Conservation (phyloP, 73 alveolate species). For the Paramecium sonneborni region DNA sequence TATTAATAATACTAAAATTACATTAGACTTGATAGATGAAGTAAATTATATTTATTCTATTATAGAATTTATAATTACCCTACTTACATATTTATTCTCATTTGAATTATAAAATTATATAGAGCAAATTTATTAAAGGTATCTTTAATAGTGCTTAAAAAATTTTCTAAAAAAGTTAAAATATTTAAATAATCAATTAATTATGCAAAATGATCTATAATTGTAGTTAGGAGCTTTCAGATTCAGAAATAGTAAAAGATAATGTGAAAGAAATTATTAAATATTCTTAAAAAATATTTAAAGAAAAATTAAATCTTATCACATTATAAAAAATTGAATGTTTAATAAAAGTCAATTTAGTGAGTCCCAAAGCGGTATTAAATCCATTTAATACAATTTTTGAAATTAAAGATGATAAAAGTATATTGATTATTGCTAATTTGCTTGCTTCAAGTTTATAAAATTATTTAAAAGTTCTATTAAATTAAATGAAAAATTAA, state of each 20-base stretch:
- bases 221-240: background rate
- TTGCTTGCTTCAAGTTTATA: background rate
- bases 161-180: background rate
- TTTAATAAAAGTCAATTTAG: background rate
- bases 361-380: background rate
- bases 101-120: background rate
- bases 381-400: background rate
- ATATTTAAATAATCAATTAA: background rate
- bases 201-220: background rate
- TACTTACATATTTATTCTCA: background rate
- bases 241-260: background rate
- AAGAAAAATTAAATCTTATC: background rate
- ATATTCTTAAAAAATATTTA: background rate
- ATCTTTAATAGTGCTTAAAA: background rate
- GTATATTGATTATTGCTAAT: background rate
- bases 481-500: background rate
- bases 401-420: background rate
- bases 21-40: background rate
- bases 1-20: background rate
- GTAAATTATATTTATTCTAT: background rate
- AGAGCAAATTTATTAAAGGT: background rate
- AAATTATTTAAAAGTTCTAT: background rate
- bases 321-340: background rate
- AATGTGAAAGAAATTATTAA: background rate
- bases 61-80: background rate